Base-by-base conservation (phyloP, 225 moss, liverwort and hornwort species). In the Anthoceros angustus region DNA sequence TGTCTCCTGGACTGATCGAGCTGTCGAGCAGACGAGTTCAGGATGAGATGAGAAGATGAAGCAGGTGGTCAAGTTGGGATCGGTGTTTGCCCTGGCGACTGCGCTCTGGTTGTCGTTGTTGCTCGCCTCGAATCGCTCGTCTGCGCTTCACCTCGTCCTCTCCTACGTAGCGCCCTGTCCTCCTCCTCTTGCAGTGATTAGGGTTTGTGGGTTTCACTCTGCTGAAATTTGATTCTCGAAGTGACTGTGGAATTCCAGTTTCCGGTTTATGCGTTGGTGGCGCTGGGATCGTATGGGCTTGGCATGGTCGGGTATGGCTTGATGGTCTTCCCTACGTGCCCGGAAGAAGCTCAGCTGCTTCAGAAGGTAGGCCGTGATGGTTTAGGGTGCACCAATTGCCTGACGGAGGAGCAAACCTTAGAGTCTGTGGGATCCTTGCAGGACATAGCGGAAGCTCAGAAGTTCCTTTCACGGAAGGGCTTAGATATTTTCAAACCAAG, bases 301-400 rank as follows among this genome's bases (percentile, higher is more conserved):
- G 91, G 86, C 25, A 84, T 84, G 66, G 78, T 95, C 66, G 95
- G 91, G 46, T 95, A 91, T 66, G 95, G 95, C 64, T 79, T 95
- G 67, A 74, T 91, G 83, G 83, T 91, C 20, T 95, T 95, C 71
- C 77, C 82, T 43, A 81, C 88, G 11, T 91, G 91, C 68, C 88
- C 95, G 63, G 73, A 91, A 46, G 91, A 95, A 67, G 83, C 79
- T 42, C 72, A 75, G 26, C 74, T 95, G 12, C 70, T 95, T 71
- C 90, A 87, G 55, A 79, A 86, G 94, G 94, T 90, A 49, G 25
- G 69, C n/a, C 32, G 4, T 32, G 32, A 4, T 32, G 32, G 32
- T 32, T 32, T 32, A 32, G 1, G 32, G 2, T 32, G 32, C 32
- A 1, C 32, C 32, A 4, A 32, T 32, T 32, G 2, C 32, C 4